A percentile compares a stretch with the other conserved stretches of the same genome.
These are phyloP conservation scores for Fusarium haematococcum DNA, from an alignment of 2,329 filamentous ascomycete species.

Conservation along the genomic window DNA sequence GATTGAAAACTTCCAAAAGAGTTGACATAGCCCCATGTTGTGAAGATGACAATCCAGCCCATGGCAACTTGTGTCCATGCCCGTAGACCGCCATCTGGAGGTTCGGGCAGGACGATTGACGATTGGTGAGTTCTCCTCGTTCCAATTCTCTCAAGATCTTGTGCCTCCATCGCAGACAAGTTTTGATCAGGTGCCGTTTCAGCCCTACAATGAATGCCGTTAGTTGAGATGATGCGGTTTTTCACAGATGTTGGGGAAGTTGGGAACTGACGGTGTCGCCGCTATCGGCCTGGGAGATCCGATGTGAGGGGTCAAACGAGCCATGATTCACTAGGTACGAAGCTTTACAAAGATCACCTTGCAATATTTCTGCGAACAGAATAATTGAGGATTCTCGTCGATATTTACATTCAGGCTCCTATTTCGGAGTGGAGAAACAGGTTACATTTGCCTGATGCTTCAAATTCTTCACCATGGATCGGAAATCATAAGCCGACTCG, in stretches of 20 bases:
- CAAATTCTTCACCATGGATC: not conserved
- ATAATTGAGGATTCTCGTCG: not conserved
- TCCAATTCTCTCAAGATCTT: not conserved
- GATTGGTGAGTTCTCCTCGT: not conserved
- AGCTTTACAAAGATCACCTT: not conserved
- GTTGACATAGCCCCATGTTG: constrained; percentile 59
- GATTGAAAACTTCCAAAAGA: constrained; percentile 59
- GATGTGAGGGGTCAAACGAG: not conserved
- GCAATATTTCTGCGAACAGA: not conserved
- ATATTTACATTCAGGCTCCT: not conserved
- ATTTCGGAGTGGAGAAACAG: not conserved
- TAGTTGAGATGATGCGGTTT: not conserved
- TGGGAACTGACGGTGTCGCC: not conserved
- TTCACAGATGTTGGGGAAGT: no score
- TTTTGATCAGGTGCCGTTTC: not conserved
- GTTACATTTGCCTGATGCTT: not conserved
- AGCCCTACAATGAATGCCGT: not conserved
- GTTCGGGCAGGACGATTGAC: not conserved
- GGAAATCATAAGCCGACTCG: not conserved
- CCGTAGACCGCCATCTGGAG: constrained; percentile 43
- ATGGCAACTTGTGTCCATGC: constrained; percentile 54
- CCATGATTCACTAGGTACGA: not conserved
- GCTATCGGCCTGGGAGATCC: not conserved
- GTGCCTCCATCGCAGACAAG: not conserved
- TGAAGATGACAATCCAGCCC: constrained; percentile 56